Evolutionary conservation across 306 rosid species (phyloP).

Genomic region (Lathyrus oleraceus): DNA sequence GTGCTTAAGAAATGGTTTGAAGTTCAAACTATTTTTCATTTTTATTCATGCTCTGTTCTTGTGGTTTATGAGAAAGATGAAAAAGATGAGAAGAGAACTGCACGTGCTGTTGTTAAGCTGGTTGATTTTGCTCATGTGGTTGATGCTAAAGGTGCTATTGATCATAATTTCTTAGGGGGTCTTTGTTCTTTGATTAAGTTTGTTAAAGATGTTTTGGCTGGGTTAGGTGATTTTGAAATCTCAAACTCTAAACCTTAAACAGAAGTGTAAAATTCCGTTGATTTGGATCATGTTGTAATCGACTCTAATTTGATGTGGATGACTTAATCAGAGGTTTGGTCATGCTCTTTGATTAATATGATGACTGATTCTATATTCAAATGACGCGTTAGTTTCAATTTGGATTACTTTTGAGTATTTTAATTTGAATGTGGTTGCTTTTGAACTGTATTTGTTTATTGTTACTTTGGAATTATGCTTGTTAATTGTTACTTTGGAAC

Average conservation of each 20-base stretch:
- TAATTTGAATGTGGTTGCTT: neutral
- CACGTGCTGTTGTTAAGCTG: conserved; percentile 54
- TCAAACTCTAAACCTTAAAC: neutral
- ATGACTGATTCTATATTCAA: neutral
- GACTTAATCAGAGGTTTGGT: neutral
- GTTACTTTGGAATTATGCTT: neutral
- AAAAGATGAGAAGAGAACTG: conserved; percentile 30
- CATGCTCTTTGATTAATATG: neutral
- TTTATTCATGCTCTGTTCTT: conserved; percentile 66
- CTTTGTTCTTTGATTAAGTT: conserved; percentile 83
- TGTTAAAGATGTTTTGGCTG: conserved; percentile 48
- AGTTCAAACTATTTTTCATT: conserved; percentile 73
- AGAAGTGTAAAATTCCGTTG: neutral
- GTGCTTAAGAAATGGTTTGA: conserved; percentile 85
- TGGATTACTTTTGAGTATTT: neutral
- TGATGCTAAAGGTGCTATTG: conserved; percentile 65
- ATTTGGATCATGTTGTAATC: neutral
- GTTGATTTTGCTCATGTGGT: conserved; percentile 81
- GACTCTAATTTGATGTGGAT: neutral
- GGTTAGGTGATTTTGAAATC: neutral
- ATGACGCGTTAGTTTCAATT: neutral
- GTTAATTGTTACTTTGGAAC: too few relatives aligned
- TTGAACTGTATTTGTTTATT: neutral
- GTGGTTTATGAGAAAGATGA: conserved; percentile 52
- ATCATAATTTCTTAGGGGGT: conserved; percentile 94